phyloP scores from a whole-genome alignment of 768 basidiomycete species.

The Mycena galericulata region DNA sequence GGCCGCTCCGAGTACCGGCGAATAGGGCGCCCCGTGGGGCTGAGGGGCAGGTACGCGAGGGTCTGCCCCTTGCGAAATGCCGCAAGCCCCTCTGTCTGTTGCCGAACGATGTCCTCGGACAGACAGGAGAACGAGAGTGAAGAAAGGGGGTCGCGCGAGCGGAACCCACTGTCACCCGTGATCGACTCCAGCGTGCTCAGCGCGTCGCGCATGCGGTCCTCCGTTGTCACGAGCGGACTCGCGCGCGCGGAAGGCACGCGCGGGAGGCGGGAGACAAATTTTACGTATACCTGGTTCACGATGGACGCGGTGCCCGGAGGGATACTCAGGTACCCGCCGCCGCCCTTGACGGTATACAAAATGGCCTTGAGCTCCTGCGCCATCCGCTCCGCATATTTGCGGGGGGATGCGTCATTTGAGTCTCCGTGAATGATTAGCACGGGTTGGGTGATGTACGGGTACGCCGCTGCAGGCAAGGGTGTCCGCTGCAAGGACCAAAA shows the following conservation, averaged over 20 bases:
- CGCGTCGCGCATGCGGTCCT: conserved; percentile 67
- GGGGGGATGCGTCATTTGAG: conserved; percentile 62
- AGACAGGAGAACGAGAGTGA: conserved; percentile 78
- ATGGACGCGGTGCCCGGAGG: conserved; percentile 68
- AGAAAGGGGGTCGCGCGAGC: conserved; percentile 65
- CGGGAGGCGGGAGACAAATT: conserved; percentile 71
- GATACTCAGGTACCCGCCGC: conserved; percentile 65
- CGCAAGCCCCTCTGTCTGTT: conserved; percentile 62
- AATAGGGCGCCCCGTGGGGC: conserved; percentile 67
- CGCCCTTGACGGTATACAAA: conserved; percentile 73
- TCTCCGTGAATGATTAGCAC: conserved; percentile 81
- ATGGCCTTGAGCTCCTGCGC: conserved; percentile 62
- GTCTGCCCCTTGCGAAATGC: conserved; percentile 59
- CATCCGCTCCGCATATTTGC: conserved; percentile 68
- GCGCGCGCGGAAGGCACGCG: conserved; percentile 61
- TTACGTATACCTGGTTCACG: conserved; percentile 71
- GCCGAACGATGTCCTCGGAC: conserved; percentile 60
- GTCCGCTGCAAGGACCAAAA: conserved; percentile 64
- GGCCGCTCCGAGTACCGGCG: conserved; percentile 71
- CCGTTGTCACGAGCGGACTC: conserved; percentile 47
- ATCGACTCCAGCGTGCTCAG: conserved; percentile 65
- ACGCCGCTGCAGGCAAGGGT: conserved; percentile 59
- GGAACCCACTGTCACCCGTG: conserved; percentile 57
- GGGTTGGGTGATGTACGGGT: conserved; percentile 69
- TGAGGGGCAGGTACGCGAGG: conserved; percentile 67